Evolutionary conservation across 345 rosid genomes (phyloP).

Genomic region (Pistacia vera): DNA sequence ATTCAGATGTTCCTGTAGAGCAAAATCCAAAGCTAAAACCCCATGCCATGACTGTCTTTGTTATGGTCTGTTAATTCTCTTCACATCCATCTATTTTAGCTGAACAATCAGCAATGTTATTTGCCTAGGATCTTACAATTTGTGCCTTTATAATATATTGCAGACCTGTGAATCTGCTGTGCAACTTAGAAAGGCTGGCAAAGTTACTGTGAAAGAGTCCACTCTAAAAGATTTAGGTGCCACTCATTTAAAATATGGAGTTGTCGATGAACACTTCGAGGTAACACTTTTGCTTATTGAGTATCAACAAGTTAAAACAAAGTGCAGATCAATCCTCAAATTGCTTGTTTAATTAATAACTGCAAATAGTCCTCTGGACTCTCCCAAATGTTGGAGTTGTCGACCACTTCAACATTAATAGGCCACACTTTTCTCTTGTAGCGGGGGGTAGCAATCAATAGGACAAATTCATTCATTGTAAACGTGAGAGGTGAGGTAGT

Average conservation of each 20-base stretch:
- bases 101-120: neutral
- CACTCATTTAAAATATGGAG: slow-evolving; percentile 62
- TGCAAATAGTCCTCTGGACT: neutral
- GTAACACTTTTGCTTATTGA: slow-evolving; percentile 20
- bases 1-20: slow-evolving; percentile 44
- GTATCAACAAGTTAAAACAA: neutral
- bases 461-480: no score
- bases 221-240: slow-evolving; percentile 69
- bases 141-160: slow-evolving; percentile 1
- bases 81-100: neutral
- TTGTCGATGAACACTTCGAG: slow-evolving; percentile 76
- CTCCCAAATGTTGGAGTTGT: neutral
- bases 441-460: no score
- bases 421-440: no score
- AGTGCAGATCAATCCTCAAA: neutral
- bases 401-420: no score
- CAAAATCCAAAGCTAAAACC: slow-evolving; percentile 59
- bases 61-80: slow-evolving; percentile 37
- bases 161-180: slow-evolving; percentile 85
- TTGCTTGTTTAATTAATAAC: neutral
- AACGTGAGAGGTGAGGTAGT: no score
- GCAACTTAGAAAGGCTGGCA: slow-evolving; percentile 67
- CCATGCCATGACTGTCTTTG: slow-evolving; percentile 65
- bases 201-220: slow-evolving; percentile 68
- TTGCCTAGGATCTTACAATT: neutral